Conservation (phyloP, 495 filamentous ascomycete genomes). For the Penicillium soppii region DNA sequence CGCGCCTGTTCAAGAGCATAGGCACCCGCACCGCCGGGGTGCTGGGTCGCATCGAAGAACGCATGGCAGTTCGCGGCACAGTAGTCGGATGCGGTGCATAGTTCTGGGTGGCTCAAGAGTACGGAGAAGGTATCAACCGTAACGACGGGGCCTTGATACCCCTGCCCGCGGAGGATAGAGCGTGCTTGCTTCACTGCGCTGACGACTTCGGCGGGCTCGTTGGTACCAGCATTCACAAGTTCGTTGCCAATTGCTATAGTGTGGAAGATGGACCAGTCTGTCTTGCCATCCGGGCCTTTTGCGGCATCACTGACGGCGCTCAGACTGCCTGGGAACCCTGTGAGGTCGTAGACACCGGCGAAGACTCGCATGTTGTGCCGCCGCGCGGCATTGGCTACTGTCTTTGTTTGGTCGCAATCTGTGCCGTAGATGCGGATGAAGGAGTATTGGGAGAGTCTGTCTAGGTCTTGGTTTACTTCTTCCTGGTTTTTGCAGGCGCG, state of each 20-base stretch:
- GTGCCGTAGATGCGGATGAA: conserved; percentile 77
- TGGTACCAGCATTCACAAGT: conserved; percentile 63
- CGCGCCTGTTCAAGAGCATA: conserved; percentile 57
- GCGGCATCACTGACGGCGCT: conserved; percentile 54
- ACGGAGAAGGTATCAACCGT: conserved; percentile 77
- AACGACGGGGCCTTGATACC: conserved; percentile 73
- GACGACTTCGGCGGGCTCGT: conserved; percentile 49
- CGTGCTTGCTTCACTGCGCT: conserved; percentile 57
- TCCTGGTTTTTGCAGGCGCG: conserved; percentile 64
- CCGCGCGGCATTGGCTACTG: conserved; percentile 58
- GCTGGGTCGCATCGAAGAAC: conserved; percentile 70
- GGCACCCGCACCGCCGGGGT: conserved; percentile 56
- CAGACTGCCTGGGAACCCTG: conserved; percentile 52
- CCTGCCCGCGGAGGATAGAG: conserved; percentile 52
- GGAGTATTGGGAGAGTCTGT: conserved; percentile 49
- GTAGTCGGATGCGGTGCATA: conserved; percentile 75
- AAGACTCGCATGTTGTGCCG: conserved; percentile 64
- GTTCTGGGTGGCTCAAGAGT: conserved; percentile 59
- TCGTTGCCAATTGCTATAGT: conserved; percentile 82
- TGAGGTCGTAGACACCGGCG: conserved; percentile 68
- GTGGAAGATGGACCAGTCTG: conserved; percentile 63
- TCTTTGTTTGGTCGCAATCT: conserved; percentile 70
- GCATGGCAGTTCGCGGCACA: conserved; percentile 80
- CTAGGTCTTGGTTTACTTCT: conserved; percentile 64
- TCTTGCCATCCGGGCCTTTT: conserved; percentile 22